Evolutionary conservation across 495 filamentous ascomycete genomes (phyloP), one percentile per base, ranked within the genome.

Genomic region (Lophiotrema nucula): DNA sequence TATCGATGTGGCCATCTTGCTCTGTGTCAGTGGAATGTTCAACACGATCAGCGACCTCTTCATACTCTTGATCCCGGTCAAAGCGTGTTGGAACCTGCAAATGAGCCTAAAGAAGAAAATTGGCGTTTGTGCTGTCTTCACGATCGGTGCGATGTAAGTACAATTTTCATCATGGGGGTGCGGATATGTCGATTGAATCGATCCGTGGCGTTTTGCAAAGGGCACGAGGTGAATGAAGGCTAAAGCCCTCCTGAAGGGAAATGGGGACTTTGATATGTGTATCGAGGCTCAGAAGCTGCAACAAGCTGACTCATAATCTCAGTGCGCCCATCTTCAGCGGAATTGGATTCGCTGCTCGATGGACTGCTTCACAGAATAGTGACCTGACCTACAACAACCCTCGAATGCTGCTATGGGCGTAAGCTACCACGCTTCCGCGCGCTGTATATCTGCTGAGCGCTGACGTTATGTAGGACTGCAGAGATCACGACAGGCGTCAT

Each of bases 341-440:
- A 16, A n/a, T 61, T 12, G 58, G 58, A 6, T 61, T 61, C 33
- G 16, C 21, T 2, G 39, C 21, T 22, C 50, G 58, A 4, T 3
- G 47, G 2, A 47, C n/a, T 18, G 28, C 18, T 3, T 44, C 50
- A 18, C n/a, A 21, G 21, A 54, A 39, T 35, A n/a, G 15, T 2
- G 58, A 61, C 26, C 15, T 23, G 12, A 55, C 58, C 1, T 56
- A 61, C 33, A 49, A 61, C 24, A 42, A 55, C 21, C 51, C 58
- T n/a, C 19, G 31, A 6, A 55, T 61, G 3, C 22, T 61, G 16
- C 58, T 61, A 10, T 61, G 58, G 58, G 58, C 15, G 58, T 61
- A 55, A 2, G 58, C 19, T 1, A 8, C 33, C 22, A 23, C 21
- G 22, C 21, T 38, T 18, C 33, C 45, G n/a, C n/a, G n/a, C 8